Evolutionary conservation across 2,329 filamentous ascomycete genomes (phyloP).

Genomic region (Xylaria sp.): DNA sequence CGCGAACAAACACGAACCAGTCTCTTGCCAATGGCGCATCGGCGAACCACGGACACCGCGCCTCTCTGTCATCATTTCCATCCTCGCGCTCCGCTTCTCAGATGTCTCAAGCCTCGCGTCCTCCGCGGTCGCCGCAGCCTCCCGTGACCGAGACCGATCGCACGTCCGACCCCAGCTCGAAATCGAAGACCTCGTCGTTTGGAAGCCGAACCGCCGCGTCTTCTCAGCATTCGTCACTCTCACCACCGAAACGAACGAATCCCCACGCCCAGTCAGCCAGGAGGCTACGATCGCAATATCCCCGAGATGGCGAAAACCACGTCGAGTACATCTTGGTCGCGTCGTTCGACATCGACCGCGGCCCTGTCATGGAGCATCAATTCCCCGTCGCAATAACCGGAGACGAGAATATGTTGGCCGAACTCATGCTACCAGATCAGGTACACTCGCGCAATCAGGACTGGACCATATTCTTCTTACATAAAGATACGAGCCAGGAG

Average conservation of each 20-base stretch:
- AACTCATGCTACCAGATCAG: constrained; percentile 97
- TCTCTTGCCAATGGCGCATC: constrained; percentile 37
- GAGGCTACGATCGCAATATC: constrained; percentile 74
- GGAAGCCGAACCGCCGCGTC: constrained; percentile 53
- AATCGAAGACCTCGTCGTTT: constrained; percentile 60
- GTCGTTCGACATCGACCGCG: constrained; percentile 94
- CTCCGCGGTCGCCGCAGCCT: constrained; percentile 58
- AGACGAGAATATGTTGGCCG: constrained; percentile 96
- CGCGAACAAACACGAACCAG: constrained; percentile 44
- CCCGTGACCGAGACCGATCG: constrained; percentile 56
- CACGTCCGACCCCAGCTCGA: constrained; percentile 61
- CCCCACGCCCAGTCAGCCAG: constrained; percentile 54
- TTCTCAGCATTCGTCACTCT: constrained; percentile 63
- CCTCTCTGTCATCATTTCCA: constrained; percentile 67
- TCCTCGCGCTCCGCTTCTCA: constrained; percentile 60
- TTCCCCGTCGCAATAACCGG: constrained; percentile 94
- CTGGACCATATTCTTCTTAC: constrained; percentile 98
- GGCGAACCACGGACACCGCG: constrained; percentile 43
- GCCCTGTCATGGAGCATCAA: constrained; percentile 97
- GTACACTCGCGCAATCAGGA: constrained; percentile 93
- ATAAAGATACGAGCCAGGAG: constrained; percentile 87
- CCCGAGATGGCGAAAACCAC: constrained; percentile 81
- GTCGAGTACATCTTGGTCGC: constrained; percentile 98
- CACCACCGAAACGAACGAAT: constrained; percentile 53
- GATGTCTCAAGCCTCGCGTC: constrained; percentile 57